Percentiles rank a stretch among this genome's conserved stretches.
phyloP scores from a whole-genome alignment of 352 stramenopile species.

The Pythium coloratum region DNA sequence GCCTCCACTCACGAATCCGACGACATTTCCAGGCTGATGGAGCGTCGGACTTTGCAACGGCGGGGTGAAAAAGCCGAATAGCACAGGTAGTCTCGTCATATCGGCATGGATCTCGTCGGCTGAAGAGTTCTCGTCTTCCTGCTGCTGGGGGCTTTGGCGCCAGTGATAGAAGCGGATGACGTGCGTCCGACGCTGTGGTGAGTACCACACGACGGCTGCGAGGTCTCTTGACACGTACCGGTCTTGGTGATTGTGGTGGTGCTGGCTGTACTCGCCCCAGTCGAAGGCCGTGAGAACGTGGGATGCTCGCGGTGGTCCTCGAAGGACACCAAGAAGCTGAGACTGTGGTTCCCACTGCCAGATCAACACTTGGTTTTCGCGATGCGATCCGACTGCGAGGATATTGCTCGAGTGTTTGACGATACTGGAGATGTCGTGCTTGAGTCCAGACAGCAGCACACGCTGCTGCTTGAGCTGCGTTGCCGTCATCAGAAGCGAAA shows the following conservation, averaged over 20 bases:
- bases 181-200: conserved; percentile 11
- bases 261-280: conserved; percentile 13
- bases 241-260: conserved; percentile 8
- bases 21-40: not conserved
- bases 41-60: conserved; percentile 1
- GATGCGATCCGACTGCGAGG: conserved; percentile 19
- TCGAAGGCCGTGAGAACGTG: conserved; percentile 31
- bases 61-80: conserved; percentile 54
- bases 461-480: conserved; percentile 33
- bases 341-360: conserved; percentile 28
- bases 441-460: conserved; percentile 41
- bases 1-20: conserved; percentile 63
- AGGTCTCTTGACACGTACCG: conserved; percentile 30
- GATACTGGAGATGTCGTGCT: conserved; percentile 46
- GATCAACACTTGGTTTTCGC: conserved; percentile 21
- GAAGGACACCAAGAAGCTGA: conserved; percentile 16
- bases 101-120: conserved; percentile 26
- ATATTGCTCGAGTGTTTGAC: conserved; percentile 47
- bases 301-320: conserved; percentile 4
- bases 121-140: not conserved
- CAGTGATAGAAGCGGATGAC: conserved; percentile 45
- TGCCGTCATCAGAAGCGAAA: conserved; percentile 39
- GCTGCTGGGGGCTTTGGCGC: conserved; percentile 13
- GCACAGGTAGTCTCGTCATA: conserved; percentile 56
- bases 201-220: conserved; percentile 51